Percentiles rank a stretch among this genome's conserved stretches.
These are phyloP conservation scores for Rhizopogon salebrosus DNA, from an alignment of 768 basidiomycete genomes.

Conservation along the genomic window DNA sequence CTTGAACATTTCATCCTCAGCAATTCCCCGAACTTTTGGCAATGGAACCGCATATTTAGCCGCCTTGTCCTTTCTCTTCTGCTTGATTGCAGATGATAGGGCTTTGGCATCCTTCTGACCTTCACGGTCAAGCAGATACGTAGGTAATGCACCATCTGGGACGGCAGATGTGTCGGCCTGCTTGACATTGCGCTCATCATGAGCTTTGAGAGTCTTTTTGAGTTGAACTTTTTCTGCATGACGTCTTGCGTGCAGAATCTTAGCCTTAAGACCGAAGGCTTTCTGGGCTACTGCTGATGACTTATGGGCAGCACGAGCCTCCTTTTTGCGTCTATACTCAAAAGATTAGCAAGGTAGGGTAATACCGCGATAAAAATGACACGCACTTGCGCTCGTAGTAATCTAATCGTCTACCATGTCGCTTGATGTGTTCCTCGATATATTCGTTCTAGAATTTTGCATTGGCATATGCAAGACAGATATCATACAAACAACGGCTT, in stretches of 20 bases:
- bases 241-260: slow-evolving; percentile 94
- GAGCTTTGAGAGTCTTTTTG: slow-evolving; percentile 99
- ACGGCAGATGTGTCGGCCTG: slow-evolving; percentile 79
- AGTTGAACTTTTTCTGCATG: slow-evolving; percentile 98
- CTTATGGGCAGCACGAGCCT: slow-evolving; percentile 72
- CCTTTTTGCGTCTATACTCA: slow-evolving; percentile 64
- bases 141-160: slow-evolving; percentile 88
- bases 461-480: slow-evolving; percentile 5
- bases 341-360: not conserved
- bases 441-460: slow-evolving; percentile 78
- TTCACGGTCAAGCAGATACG: slow-evolving; percentile 94
- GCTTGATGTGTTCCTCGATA: slow-evolving; percentile 97
- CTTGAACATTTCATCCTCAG: slow-evolving; percentile 99
- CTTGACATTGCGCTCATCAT: slow-evolving; percentile 98
- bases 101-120: slow-evolving; percentile 98
- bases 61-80: slow-evolving; percentile 98
- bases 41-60: slow-evolving; percentile 96
- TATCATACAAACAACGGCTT: slow-evolving; percentile 6
- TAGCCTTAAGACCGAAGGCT: slow-evolving; percentile 94
- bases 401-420: slow-evolving; percentile 93
- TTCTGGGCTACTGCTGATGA: slow-evolving; percentile 86
- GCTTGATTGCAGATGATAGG: slow-evolving; percentile 92
- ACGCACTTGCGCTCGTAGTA: slow-evolving; percentile 91
- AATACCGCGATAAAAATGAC: not conserved
- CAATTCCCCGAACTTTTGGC: slow-evolving; percentile 95